These are phyloP conservation scores for Botrytis cinerea DNA, from an alignment of 2,329 filamentous ascomycete species.

Conservation along the genomic window DNA sequence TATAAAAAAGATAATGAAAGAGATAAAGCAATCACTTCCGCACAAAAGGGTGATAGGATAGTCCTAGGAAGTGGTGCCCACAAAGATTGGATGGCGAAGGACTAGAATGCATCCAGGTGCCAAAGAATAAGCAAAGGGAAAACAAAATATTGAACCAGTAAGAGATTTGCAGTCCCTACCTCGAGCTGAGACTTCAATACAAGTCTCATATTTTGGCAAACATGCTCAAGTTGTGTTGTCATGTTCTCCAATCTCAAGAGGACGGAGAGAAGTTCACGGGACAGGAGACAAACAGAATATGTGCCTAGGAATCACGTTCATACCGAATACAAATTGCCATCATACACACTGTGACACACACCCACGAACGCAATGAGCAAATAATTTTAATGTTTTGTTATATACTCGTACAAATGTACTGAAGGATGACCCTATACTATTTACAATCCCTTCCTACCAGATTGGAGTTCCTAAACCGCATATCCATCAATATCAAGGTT, in stretches of 20 bases:
- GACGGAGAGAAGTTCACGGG: neutral
- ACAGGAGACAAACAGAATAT: too few relatives aligned
- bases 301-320: neutral
- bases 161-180: neutral
- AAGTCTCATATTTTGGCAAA: neutral
- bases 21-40: neutral
- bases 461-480: neutral
- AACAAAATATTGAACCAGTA: neutral
- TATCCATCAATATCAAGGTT: constrained; percentile 4
- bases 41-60: neutral
- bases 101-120: neutral
- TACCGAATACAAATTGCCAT: neutral
- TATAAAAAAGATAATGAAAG: neutral
- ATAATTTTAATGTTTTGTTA: neutral
- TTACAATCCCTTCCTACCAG: constrained; percentile 3
- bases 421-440: neutral
- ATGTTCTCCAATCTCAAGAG: neutral
- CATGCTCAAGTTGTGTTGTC: neutral
- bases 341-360: neutral
- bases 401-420: neutral
- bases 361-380: neutral
- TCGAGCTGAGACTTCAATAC: neutral
- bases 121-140: neutral
- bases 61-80: neutral
- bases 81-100: neutral